Evolutionary conservation across 2,329 filamentous ascomycete genomes (phyloP), one percentile per base, ranked within the genome.

Genomic region (Dactylellina drechsleri): DNA sequence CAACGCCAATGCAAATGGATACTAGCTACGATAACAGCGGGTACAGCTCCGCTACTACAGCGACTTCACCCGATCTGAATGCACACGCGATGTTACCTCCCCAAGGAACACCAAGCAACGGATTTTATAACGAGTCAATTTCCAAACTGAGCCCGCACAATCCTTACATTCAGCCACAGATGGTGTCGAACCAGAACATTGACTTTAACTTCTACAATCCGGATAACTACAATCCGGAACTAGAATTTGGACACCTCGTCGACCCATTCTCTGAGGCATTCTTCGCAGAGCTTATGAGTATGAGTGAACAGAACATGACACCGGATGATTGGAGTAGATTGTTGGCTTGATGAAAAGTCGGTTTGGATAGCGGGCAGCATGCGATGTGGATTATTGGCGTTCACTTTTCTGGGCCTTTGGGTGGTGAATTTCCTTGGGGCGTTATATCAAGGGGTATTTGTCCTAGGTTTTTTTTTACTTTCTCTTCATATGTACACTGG

Each of bases 301-400:
- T 74, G 70, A 74, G 64, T 28, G 70, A 74, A 20, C 70, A 74
- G 40, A 74, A 62, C 40, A 74, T 74, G 54, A 67, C 70, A n/a
- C 70, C 70, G n/a, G 70, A 74, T 2, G 70, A 74, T 31, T 74
- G 70, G 70, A 74, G 61, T 56, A 50, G 70, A 13, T 23, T 74
- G 43, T 28, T 74, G 41, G 70, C 70, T n/a, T 74, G 49, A 52
- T 20, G 15, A 5, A 18, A 20, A n/a, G 15, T 41, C 15, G 16
- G 31, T 7, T 41, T 1, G 13, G 16, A 26, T 45, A 40, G 20
- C 16, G 31, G n/a, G 47, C 15, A 36, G 31, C 31, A 36, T 61
- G 49, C 18, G 49, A 16, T 43, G 16, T 40, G 13, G 36, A 18
- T 28, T 54, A 16, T 6, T 13, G 50, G 50, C 20, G 26, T 66